phyloP scores from a whole-genome alignment of 1,284 basidiomycete genomes.

The Porodaedalea pini region DNA sequence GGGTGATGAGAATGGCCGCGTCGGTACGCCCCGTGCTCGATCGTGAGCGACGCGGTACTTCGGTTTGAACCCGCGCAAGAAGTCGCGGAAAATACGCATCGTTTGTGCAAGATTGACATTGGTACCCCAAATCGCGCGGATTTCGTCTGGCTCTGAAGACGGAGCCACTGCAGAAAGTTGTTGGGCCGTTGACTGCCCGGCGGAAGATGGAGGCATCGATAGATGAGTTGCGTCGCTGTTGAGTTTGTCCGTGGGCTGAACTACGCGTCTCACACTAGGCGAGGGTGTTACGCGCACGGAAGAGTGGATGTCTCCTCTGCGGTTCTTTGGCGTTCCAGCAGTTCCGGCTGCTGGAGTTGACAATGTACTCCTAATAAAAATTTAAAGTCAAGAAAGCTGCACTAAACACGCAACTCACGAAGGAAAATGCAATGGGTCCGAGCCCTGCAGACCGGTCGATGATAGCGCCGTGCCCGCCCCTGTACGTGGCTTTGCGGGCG shows the following conservation, averaged over 20 bases:
- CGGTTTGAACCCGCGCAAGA: constrained; percentile 88
- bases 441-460: constrained; percentile 39
- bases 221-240: constrained; percentile 56
- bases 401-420: constrained; percentile 38
- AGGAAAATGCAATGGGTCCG: constrained; percentile 62
- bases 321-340: constrained; percentile 61
- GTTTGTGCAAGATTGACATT: constrained; percentile 88
- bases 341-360: constrained; percentile 30
- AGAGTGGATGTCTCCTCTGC: constrained; percentile 83
- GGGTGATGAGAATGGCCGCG: constrained; percentile 52
- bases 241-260: constrained; percentile 35
- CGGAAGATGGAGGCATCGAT: constrained; percentile 61
- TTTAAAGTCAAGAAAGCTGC: constrained; percentile 7
- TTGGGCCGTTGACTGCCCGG: constrained; percentile 56
- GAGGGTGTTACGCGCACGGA: constrained; percentile 64
- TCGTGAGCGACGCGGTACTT: constrained; percentile 85
- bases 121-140: constrained; percentile 95
- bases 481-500: constrained; percentile 44
- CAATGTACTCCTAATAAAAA: constrained; percentile 25
- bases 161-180: constrained; percentile 39
- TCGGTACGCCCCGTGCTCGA: constrained; percentile 57
- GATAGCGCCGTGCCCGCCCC: constrained; percentile 29
- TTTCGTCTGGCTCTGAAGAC: constrained; percentile 71
- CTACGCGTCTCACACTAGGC: constrained; percentile 36
- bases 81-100: constrained; percentile 88